phyloP scores from a whole-genome alignment of 108 stramenopile genomes.

The Stephanodiscus triporus region DNA sequence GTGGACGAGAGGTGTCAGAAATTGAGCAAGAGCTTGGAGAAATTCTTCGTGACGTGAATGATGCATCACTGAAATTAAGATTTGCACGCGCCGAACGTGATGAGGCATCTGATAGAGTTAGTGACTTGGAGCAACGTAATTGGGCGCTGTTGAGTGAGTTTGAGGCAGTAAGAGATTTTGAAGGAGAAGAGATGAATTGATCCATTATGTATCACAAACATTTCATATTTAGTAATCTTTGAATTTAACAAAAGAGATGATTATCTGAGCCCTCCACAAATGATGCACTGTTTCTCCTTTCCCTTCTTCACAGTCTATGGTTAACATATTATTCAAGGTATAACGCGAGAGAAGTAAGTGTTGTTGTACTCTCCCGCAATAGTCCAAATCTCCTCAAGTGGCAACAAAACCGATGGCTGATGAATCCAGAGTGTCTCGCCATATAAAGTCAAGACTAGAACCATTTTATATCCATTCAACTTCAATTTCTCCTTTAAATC shows the following conservation, averaged over 20 bases:
- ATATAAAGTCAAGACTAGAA: neutral
- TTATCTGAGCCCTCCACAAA: too few species aligned
- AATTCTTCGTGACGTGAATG: conserved; percentile 68
- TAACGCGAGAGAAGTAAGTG: too few species aligned
- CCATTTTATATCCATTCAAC: neutral
- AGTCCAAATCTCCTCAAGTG: too few species aligned
- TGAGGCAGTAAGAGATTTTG: conserved; percentile 57
- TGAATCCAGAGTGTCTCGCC: neutral
- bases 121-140: conserved; percentile 64
- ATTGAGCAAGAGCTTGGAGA: conserved; percentile 49
- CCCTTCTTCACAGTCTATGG: too few species aligned
- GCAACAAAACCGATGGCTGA: too few species aligned
- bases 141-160: conserved; percentile 80
- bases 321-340: too few species aligned
- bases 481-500: neutral
- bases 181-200: too few species aligned
- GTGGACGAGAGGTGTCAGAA: conserved; percentile 20
- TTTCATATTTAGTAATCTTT: too few species aligned
- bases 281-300: too few species aligned
- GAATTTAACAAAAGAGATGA: too few species aligned
- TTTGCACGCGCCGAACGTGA: conserved; percentile 53
- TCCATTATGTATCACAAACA: too few species aligned
- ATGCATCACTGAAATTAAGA: conserved; percentile 65
- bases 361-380: too few species aligned
- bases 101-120: conserved; percentile 52